Percentiles rank a stretch among this genome's conserved stretches.
Evolutionary conservation across 1,139 yeast genomes (phyloP).

Genomic region (Kurtzmaniella natalensis): DNA sequence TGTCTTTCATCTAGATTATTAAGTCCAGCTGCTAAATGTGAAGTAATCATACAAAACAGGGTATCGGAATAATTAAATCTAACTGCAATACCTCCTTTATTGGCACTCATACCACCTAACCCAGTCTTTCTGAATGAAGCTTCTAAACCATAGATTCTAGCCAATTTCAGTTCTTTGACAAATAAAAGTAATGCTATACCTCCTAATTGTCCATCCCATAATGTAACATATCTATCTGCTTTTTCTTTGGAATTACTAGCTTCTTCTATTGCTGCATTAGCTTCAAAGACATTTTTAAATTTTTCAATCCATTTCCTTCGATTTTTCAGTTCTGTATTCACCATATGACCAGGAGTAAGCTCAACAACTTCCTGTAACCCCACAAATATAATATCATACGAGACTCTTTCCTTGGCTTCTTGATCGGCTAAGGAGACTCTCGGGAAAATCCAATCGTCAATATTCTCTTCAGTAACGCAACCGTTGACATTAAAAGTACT

Average conservation of each 20-base stretch:
- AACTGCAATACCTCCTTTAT: conserved; percentile 90
- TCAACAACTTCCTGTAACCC: conserved; percentile 95
- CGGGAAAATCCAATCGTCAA: conserved; percentile 60
- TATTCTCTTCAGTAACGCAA: conserved; percentile 41
- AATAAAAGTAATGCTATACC: conserved; percentile 81
- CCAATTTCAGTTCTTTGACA: conserved; percentile 48
- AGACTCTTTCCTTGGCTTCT: conserved; percentile 9
- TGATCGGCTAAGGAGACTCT: conserved; percentile 5
- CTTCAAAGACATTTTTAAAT: conserved; percentile 54
- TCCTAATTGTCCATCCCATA: conserved; percentile 88
- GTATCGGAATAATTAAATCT: conserved; percentile 74
- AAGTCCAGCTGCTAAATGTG: conserved; percentile 91
- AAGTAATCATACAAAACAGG: conserved; percentile 73
- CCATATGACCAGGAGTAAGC: conserved; percentile 83
- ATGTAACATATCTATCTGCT: conserved; percentile 53
- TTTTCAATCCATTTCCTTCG: conserved; percentile 76
- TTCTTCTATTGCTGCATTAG: no score
- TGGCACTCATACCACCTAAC: conserved; percentile 90
- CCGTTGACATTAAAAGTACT: conserved; percentile 76
- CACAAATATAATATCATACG: conserved; percentile 67
- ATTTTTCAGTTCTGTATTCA: conserved; percentile 71
- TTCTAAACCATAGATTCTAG: conserved; percentile 59
- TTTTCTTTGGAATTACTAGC: conserved; percentile 14
- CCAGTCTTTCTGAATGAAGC: conserved; percentile 90
- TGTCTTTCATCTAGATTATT: conserved; percentile 75